phyloP scores from a whole-genome alignment of 1,284 basidiomycete species.

The Heterobasidion occidentale region DNA sequence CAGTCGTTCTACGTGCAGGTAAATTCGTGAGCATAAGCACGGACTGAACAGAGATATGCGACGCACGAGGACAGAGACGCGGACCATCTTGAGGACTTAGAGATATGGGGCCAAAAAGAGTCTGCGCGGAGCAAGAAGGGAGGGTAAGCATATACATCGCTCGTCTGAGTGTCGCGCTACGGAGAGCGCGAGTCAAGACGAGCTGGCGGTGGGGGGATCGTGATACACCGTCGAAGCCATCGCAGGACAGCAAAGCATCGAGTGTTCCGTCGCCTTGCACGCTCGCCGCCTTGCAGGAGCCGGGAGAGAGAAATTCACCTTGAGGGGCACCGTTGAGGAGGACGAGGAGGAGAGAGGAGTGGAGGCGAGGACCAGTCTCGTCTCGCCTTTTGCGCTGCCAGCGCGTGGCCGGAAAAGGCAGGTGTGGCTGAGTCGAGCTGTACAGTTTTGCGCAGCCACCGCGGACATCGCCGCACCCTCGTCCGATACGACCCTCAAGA shows the following conservation, averaged over 20 bases:
- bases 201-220: slow-evolving; percentile 22
- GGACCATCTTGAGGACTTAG: slow-evolving; percentile 57
- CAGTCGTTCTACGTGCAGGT: slow-evolving; percentile 63
- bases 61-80: slow-evolving; percentile 77
- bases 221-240: slow-evolving; percentile 10
- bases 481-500: background rate
- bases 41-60: background rate
- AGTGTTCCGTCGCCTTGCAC: slow-evolving; percentile 14
- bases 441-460: slow-evolving; percentile 17
- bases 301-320: slow-evolving; percentile 24
- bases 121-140: slow-evolving; percentile 16
- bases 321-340: slow-evolving; percentile 16
- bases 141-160: slow-evolving; percentile 33
- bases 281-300: slow-evolving; percentile 5
- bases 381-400: slow-evolving; percentile 4
- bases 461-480: slow-evolving; percentile 7
- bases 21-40: slow-evolving; percentile 1
- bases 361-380: slow-evolving; percentile 4
- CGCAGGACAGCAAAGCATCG: slow-evolving; percentile 7
- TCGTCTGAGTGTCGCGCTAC: slow-evolving; percentile 79
- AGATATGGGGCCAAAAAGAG: slow-evolving; percentile 13
- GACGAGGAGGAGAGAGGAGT: slow-evolving; percentile 12
- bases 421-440: slow-evolving; percentile 17
- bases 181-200: slow-evolving; percentile 75
- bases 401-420: slow-evolving; percentile 1